These are phyloP conservation scores for Daldinia eschscholtzii DNA, from an alignment of 2,329 filamentous ascomycete genomes.

Conservation along the genomic window DNA sequence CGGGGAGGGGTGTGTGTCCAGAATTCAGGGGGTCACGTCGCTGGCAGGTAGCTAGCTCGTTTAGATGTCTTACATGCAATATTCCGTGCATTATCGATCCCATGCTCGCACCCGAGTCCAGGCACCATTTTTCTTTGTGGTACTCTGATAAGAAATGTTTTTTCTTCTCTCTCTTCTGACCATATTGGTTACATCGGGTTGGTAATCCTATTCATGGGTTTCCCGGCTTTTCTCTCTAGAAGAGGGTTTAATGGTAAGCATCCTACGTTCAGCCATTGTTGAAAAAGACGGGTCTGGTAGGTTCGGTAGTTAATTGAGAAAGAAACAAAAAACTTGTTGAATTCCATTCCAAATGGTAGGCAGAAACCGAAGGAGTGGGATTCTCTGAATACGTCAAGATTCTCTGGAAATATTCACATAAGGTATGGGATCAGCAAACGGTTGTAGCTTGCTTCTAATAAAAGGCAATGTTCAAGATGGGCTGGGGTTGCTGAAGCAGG, in stretches of 20 bases:
- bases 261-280: conserved; percentile 4
- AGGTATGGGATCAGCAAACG: conserved; percentile 3
- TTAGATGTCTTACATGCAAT: conserved; percentile 29
- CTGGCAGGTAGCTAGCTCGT: conserved; percentile 7
- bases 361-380: conserved; percentile 1
- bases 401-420: background rate
- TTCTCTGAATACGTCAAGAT: conserved; percentile 8
- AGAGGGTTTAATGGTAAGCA: conserved; percentile 9
- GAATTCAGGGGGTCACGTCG: conserved; percentile 2
- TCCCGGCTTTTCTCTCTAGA: background rate
- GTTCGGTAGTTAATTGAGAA: conserved; percentile 1
- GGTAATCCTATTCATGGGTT: conserved; percentile 11
- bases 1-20: background rate
- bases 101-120: conserved; percentile 22
- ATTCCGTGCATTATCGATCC: conserved; percentile 27
- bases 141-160: conserved; percentile 1
- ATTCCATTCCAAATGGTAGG: background rate
- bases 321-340: background rate
- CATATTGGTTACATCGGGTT: conserved; percentile 10
- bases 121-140: conserved; percentile 7
- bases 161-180: background rate
- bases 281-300: background rate
- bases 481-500: conserved; percentile 1
- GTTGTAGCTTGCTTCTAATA: conserved; percentile 10
- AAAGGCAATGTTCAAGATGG: conserved; percentile 11